Evolutionary conservation across 116 monocot species (phyloP).

Genomic region (Papilionanthe hybrid): DNA sequence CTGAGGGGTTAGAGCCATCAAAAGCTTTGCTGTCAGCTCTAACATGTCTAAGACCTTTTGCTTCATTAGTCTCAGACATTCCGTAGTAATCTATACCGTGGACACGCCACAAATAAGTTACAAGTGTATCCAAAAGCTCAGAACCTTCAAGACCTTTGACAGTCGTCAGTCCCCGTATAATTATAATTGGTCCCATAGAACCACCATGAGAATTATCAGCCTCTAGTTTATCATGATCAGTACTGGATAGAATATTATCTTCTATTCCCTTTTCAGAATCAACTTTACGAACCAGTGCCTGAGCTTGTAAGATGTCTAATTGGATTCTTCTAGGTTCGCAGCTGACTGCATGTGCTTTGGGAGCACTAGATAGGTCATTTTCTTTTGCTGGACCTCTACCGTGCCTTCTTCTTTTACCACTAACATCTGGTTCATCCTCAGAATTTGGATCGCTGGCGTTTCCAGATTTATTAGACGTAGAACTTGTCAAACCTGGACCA

Average conservation of each 20-base stretch:
- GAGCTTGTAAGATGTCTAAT: constrained; percentile 68
- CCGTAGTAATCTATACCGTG: constrained; percentile 98
- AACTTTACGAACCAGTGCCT: constrained; percentile 71
- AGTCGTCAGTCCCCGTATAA: constrained; percentile 74
- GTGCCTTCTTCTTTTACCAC: constrained; percentile 76
- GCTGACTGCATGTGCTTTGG: constrained; percentile 67
- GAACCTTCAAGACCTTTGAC: constrained; percentile 95
- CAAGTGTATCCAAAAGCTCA: constrained; percentile 85
- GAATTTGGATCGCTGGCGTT: constrained; percentile 71
- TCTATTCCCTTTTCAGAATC: constrained; percentile 87
- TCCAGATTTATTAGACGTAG: constrained; percentile 46
- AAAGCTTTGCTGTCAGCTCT: constrained; percentile 54
- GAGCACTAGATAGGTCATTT: constrained; percentile 59
- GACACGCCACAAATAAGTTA: constrained; percentile 91
- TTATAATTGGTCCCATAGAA: constrained; percentile 84
- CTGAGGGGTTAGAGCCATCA: constrained; percentile 34
- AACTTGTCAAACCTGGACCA: constrained; percentile 64
- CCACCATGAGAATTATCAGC: constrained; percentile 82
- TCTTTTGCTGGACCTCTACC: constrained; percentile 59
- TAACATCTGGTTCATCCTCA: constrained; percentile 70
- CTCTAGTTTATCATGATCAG: constrained; percentile 57
- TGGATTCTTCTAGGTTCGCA: constrained; percentile 72
- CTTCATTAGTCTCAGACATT: constrained; percentile 66
- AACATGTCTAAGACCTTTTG: constrained; percentile 88
- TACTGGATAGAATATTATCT: constrained; percentile 63